Evolutionary conservation across 2,329 filamentous ascomycete species (phyloP), one percentile per base, ranked within the genome.

Genomic region (Aschersonia sp.): DNA sequence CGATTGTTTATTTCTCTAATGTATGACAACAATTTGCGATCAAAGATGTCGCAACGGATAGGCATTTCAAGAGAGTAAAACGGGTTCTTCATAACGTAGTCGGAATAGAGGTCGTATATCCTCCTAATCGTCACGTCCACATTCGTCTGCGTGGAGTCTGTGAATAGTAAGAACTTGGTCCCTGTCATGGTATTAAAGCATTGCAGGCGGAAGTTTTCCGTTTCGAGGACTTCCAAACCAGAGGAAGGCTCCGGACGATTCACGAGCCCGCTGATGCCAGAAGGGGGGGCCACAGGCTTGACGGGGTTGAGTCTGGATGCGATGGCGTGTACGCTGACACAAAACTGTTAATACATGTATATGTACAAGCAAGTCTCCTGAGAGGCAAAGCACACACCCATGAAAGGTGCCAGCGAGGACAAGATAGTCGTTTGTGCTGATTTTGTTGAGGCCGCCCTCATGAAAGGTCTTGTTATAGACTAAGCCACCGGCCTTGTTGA

Each of bases 31-130:
- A 95, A 64, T 64, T 87, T 87, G 56, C 89, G 75, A 64, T 98
- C 92, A 69, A 95, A 98, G 56, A 87, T 84, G 61, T 97, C 92
- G 66, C 92, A 95, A 51, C 92, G 76, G 47, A 98, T 80, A 6
- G 92, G 92, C 89, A 97, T 98, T 69, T 98, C 92, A 49, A 95
- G 73, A 60, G 92, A 89, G 68, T 97, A 97, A 62, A 98, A 98
- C 1, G 92, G 92, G 64, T 98, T 98, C 74, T 97, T 98, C 87
- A 95, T 97, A 56, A 98, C 92, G 63, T 87, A 97, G 66, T 98
- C 92, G 45, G 87, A 78, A 69, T 97, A 98, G 46, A 97, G 69
- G 63, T 97, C 92, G 64, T 98, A 97, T 57, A 95, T 83, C 63
- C 80, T 84, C 61, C 80, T 76, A 56, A 95, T 81, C 43, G 90